These are phyloP conservation scores for Cymbidium sinense DNA, from an alignment of 106 monocot genomes.

Conservation along the genomic window DNA sequence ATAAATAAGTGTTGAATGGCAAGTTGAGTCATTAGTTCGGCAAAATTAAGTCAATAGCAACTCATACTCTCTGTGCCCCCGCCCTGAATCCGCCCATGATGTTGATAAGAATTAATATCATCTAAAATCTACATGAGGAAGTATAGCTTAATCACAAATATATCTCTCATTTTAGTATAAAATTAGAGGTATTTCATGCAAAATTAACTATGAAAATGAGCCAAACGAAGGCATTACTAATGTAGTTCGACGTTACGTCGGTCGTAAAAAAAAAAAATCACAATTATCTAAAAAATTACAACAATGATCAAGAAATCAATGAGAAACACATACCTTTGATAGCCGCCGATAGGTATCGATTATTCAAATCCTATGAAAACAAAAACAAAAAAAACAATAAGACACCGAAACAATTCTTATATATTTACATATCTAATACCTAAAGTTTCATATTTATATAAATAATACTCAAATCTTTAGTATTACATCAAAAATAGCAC, in stretches of 20 bases:
- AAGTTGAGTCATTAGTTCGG: too few relatives aligned
- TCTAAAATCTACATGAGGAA: background rate
- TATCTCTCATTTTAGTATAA: too few relatives aligned
- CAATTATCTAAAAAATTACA: background rate
- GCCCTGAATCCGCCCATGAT: too few relatives aligned
- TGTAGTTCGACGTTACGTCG: too few relatives aligned
- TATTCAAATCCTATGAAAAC: background rate
- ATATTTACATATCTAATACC: too few relatives aligned
- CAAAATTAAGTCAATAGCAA: too few relatives aligned
- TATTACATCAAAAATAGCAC: too few relatives aligned
- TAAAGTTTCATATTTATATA: too few relatives aligned
- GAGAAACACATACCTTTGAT: constrained; percentile 5
- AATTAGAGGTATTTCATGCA: background rate
- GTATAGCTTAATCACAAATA: background rate
- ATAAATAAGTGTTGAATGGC: too few relatives aligned
- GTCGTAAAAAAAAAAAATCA: background rate
- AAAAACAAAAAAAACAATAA: background rate
- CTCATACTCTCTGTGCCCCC: too few relatives aligned
- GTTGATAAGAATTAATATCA: background rate
- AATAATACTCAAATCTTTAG: too few relatives aligned
- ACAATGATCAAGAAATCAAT: background rate
- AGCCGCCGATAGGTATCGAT: constrained; percentile 2
- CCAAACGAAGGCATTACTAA: background rate
- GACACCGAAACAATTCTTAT: background rate
- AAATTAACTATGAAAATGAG: background rate